Evolutionary conservation across 345 rosid species (phyloP).

Genomic region (Jatropha curcas): DNA sequence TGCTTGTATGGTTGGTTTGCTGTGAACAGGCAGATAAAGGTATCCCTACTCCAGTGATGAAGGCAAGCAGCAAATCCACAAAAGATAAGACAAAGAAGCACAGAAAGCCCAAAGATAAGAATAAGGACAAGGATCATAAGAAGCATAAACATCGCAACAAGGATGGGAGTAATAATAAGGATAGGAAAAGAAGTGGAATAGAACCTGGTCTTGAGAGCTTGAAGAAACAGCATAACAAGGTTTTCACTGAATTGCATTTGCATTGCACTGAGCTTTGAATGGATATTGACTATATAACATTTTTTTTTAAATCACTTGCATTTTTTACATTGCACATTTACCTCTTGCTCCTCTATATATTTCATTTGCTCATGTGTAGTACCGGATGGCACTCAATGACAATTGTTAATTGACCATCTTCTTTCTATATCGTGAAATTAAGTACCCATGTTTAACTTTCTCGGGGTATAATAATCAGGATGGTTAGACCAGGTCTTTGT

Average conservation of each 20-base stretch:
- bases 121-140: constrained; percentile 76
- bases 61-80: constrained; percentile 54
- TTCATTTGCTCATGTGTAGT: not conserved
- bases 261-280: not conserved
- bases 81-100: constrained; percentile 81
- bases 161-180: constrained; percentile 74
- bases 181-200: constrained; percentile 69
- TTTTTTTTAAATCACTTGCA: not conserved
- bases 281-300: not conserved
- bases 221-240: constrained; percentile 80
- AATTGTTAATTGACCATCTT: not conserved
- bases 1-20: not conserved
- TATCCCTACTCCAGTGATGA: constrained; percentile 60
- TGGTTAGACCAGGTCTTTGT: not conserved
- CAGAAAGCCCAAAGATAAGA: constrained; percentile 75
- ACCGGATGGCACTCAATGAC: not conserved
- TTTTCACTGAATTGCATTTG: constrained; percentile 11
- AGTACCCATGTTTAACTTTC: not conserved
- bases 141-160: constrained; percentile 67
- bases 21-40: constrained; percentile 64
- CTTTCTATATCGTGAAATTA: not conserved
- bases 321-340: not conserved
- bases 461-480: not conserved
- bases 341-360: not conserved
- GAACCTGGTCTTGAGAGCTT: constrained; percentile 62